These are phyloP conservation scores for Chytriomyces sp. DNA, from an alignment of 192 early-diverging fungal genomes.

Conservation along the genomic window DNA sequence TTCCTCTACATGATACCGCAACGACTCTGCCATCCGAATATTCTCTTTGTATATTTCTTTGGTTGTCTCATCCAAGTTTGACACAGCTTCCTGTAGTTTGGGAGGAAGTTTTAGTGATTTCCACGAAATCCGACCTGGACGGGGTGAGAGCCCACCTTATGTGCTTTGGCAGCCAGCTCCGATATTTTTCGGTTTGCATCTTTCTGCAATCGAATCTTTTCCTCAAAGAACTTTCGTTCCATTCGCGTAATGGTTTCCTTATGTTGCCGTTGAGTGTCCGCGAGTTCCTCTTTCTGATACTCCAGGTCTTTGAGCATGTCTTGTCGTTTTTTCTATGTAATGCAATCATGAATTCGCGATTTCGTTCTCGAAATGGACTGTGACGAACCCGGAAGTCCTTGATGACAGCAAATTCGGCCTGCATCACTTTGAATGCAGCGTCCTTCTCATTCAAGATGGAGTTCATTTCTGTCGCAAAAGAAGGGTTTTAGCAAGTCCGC, in stretches of 20 bases:
- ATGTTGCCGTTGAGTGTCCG: conserved; percentile 60
- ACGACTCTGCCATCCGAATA: conserved; percentile 60
- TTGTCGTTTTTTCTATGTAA: conserved; percentile 56
- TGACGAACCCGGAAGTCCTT: conserved; percentile 62
- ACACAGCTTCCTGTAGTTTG: conserved; percentile 54
- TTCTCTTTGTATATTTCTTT: conserved; percentile 69
- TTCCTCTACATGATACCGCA: conserved; percentile 60
- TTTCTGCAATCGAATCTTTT: conserved; percentile 66
- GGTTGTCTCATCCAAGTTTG: conserved; percentile 59
- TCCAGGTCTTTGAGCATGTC: conserved; percentile 64
- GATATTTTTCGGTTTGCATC: conserved; percentile 64
- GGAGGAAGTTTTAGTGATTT: neutral
- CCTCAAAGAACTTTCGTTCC: conserved; percentile 70
- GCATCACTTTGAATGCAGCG: conserved; percentile 60
- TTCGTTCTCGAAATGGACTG: neutral
- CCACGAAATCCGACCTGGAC: neutral
- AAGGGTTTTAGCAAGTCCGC: neutral
- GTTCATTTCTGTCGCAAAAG: conserved; percentile 44
- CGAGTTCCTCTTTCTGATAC: conserved; percentile 52
- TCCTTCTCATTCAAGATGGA: conserved; percentile 58
- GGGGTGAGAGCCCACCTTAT: conserved; percentile 39
- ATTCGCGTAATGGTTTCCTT: conserved; percentile 57
- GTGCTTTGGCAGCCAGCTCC: conserved; percentile 64
- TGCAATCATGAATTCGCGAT: neutral
- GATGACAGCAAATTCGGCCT: conserved; percentile 63